Conservation (phyloP, 495 filamentous ascomycete genomes). For the Daldinia concentrica region DNA sequence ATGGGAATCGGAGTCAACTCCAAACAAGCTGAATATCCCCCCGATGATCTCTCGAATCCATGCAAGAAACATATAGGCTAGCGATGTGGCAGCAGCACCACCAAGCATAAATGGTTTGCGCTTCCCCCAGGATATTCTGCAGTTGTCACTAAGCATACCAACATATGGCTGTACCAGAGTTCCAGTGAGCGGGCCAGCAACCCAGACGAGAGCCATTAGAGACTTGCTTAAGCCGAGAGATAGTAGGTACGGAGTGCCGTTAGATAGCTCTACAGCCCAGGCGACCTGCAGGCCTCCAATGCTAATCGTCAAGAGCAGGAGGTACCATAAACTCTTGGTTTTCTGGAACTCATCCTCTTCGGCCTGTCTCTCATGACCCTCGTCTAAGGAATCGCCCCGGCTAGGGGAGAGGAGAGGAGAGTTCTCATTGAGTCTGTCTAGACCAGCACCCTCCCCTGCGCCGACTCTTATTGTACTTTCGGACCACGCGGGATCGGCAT, state of each 20-base stretch:
- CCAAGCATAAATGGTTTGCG: conserved; percentile 88
- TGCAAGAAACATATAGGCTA: conserved; percentile 77
- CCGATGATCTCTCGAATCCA: conserved; percentile 84
- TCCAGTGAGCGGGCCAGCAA: conserved; percentile 87
- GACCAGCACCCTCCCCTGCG: conserved; percentile 21
- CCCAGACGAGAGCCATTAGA: conserved; percentile 92
- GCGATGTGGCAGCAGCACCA: conserved; percentile 75
- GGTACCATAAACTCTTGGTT: conserved; percentile 82
- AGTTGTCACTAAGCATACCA: conserved; percentile 89
- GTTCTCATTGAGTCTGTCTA: conserved; percentile 59
- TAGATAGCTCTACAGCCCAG: conserved; percentile 92
- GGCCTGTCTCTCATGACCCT: conserved; percentile 47
- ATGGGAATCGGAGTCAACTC: conserved; percentile 67
- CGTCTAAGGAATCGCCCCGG: conserved; percentile 51
- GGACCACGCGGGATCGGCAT: conserved; percentile 31
- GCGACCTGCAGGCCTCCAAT: conserved; percentile 90
- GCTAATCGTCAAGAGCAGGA: conserved; percentile 83
- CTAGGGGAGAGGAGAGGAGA: conserved; percentile 67
- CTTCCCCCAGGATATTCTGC: conserved; percentile 80
- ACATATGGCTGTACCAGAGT: conserved; percentile 93
- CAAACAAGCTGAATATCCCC: conserved; percentile 75
- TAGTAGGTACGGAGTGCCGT: conserved; percentile 74
- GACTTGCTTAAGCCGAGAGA: conserved; percentile 92
- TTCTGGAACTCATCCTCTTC: conserved; percentile 59
- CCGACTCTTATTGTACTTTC: conserved; percentile 31